Evolutionary conservation across 1,139 yeast species (phyloP), one percentile per base, ranked within the genome.

Genomic region (Pichia sp.): DNA sequence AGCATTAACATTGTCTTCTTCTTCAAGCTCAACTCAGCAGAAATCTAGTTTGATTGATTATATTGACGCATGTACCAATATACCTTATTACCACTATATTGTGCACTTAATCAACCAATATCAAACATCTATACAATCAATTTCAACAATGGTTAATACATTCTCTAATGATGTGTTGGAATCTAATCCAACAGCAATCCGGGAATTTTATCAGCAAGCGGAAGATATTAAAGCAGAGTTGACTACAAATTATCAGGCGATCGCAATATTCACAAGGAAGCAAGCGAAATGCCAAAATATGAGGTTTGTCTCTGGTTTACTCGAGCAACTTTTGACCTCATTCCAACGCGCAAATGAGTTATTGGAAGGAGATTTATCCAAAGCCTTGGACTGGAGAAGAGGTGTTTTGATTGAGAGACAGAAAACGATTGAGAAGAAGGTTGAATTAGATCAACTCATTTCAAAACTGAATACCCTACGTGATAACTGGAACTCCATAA

Each of bases 31-130:
- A 1, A 34, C 46, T 6, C 33, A 39, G 4, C 27, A 39, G 7
- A 37, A 34, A 11, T 33, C 46, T 17, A 42, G 35, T 25, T 41
- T 39, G 32, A 39, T 40, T 11, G 55, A 53, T 20, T 53, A 52
- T 30, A 51, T 52, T 14, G 52, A 50, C 26, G 55, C 53, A 0
- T 47, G 47, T 14, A 46, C 48, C 8, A 45, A 46, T 20, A 47
- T 51, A 15, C 56, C 58, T 3, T 51, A 51, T 25, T 51, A 50
- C 28, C 52, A 48, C 15, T 53, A 47, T 29, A 41, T 51, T 25
- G 47, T 42, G 15, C 59, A 54, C 36, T 38, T 53, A 9, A 51
- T 52, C 5, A 52, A 42, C n/a, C 57, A 55, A 25, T 47, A 53
- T 30, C 39, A 44, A 32, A 34, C 52, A 8, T 51, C 53, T 2